Percentiles rank a stretch among this genome's conserved stretches.
Conservation (phyloP, 352 stramenopile genomes). For the Globisporangium takayamanum region DNA sequence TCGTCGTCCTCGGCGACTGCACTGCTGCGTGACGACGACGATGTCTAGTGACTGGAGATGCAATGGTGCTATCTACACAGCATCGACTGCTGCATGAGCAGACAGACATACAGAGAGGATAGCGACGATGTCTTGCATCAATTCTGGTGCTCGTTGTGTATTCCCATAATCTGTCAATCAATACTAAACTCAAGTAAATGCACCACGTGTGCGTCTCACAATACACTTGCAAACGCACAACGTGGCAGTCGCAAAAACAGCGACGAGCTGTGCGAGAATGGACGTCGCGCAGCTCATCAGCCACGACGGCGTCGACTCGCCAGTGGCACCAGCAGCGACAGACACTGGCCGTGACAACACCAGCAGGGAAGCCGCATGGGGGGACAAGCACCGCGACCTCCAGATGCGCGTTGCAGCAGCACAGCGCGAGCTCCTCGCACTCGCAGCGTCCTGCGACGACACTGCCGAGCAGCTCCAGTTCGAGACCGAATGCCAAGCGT, state of each 20-base stretch:
- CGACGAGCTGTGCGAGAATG: constrained; percentile 1
- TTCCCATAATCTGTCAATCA: too few relatives aligned
- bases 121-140: too few relatives aligned
- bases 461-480: constrained; percentile 30
- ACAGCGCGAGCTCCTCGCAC: constrained; percentile 29
- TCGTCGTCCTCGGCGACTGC: neutral
- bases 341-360: neutral
- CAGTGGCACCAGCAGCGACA: neutral
- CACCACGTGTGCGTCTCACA: too few relatives aligned
- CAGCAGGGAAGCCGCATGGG: neutral
- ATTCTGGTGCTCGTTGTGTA: too few relatives aligned
- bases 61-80: neutral
- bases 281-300: constrained; percentile 13
- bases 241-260: too few relatives aligned
- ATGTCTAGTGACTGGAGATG: neutral
- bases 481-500: constrained; percentile 36
- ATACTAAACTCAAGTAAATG: too few relatives aligned
- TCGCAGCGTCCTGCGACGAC: constrained; percentile 24
- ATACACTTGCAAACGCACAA: too few relatives aligned
- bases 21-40: neutral
- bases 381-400: constrained; percentile 15
- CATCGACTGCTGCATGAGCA: neutral
- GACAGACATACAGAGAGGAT: too few relatives aligned
- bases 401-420: constrained; percentile 25
- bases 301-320: constrained; percentile 1